phyloP scores from a whole-genome alignment of 768 basidiomycete genomes.

The Agaricus blazei region DNA sequence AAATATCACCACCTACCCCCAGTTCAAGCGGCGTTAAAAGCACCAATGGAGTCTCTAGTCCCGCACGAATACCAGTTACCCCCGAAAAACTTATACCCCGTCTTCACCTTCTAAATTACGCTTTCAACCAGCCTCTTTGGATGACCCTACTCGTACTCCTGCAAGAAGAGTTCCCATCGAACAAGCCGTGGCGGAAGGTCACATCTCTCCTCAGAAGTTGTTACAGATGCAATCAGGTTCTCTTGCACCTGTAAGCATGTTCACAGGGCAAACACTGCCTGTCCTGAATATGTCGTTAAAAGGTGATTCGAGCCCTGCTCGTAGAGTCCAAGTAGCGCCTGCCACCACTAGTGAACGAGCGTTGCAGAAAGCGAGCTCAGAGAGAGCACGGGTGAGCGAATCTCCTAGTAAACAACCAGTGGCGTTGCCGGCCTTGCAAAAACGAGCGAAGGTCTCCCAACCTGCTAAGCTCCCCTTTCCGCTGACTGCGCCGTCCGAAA shows the following conservation, averaged over 20 bases:
- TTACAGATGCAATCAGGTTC: constrained; percentile 23
- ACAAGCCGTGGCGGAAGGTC: constrained; percentile 44
- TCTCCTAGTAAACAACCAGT: background rate
- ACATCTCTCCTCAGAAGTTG: constrained; percentile 44
- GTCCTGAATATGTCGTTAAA: constrained; percentile 6
- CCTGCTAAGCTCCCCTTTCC: constrained; percentile 30
- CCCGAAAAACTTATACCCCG: background rate
- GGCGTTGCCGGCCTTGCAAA: background rate
- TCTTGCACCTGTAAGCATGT: constrained; percentile 7
- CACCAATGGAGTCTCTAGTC: constrained; percentile 21
- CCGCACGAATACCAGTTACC: constrained; percentile 17
- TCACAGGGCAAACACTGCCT: constrained; percentile 3
- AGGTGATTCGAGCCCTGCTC: constrained; percentile 9
- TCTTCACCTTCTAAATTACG: constrained; percentile 24
- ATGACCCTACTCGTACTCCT: constrained; percentile 48
- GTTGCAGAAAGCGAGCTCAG: constrained; percentile 10
- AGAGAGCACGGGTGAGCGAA: background rate
- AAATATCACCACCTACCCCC: constrained; percentile 21
- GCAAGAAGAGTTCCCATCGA: constrained; percentile 59
- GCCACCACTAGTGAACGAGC: background rate
- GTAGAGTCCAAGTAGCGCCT: constrained; percentile 6
- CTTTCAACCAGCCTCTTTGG: constrained; percentile 20
- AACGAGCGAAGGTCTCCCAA: background rate
- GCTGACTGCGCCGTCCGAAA: constrained; percentile 16
- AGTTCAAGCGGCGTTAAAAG: constrained; percentile 18